These are phyloP conservation scores for Termitomyces sp. DNA, from an alignment of 768 basidiomycete genomes.

Conservation along the genomic window DNA sequence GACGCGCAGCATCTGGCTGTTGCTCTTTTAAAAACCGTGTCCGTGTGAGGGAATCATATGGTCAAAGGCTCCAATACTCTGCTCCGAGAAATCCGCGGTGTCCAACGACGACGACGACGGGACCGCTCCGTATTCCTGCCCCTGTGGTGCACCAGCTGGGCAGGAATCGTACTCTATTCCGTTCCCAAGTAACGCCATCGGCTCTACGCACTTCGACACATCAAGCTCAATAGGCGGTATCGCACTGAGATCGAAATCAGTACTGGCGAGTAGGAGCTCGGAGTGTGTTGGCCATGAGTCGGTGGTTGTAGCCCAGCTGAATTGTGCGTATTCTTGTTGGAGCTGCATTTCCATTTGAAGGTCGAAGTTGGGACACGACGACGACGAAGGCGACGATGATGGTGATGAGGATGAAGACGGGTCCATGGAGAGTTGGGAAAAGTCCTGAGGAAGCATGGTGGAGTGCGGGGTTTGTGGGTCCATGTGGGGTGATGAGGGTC, in stretches of 20 bases:
- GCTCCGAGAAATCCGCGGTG: conserved; percentile 21
- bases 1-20: conserved; percentile 34
- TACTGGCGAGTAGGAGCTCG: conserved; percentile 38
- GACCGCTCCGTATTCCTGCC: conserved; percentile 28
- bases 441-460: conserved; percentile 4
- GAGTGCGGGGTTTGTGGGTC: conserved; percentile 50
- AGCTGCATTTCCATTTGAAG: conserved; percentile 35
- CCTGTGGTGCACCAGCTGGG: conserved; percentile 6
- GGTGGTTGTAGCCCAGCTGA: conserved; percentile 32
- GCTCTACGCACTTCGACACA: conserved; percentile 36
- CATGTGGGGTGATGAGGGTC: conserved; percentile 45
- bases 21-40: conserved; percentile 18
- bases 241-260: conserved; percentile 64
- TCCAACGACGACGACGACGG: conserved; percentile 23
- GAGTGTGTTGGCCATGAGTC: conserved; percentile 30
- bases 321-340: conserved; percentile 35
- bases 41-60: conserved; percentile 38
- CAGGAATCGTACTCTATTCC: conserved; percentile 4
- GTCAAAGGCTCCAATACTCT: conserved; percentile 34
- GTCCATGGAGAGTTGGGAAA: neutral
- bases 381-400: no score
- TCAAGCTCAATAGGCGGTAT: conserved; percentile 68
- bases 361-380: conserved; percentile 19
- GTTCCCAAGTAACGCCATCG: conserved; percentile 9
- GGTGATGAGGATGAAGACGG: conserved; percentile 15